phyloP scores from a whole-genome alignment of 2,329 filamentous ascomycete genomes.

The Ophiocordyceps unilateralis region DNA sequence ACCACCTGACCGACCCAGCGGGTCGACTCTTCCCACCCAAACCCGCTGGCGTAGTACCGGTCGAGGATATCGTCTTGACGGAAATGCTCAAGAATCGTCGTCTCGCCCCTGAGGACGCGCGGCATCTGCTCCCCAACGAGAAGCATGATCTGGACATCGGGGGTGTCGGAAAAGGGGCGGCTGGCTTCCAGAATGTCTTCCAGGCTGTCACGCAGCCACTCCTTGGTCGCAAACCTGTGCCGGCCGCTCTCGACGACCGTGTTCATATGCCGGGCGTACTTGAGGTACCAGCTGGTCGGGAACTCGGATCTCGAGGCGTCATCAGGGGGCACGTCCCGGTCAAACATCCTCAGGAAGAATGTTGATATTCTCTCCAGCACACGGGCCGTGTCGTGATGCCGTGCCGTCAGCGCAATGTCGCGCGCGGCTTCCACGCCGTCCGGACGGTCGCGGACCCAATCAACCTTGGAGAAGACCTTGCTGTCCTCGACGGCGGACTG shows the following conservation, averaged over 20 bases:
- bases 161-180: too few relatives aligned
- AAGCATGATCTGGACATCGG: slow-evolving; percentile 1
- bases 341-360: background rate
- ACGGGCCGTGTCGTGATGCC: too few relatives aligned
- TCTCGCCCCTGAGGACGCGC: slow-evolving; percentile 14
- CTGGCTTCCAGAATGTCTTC: background rate
- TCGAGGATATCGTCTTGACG: slow-evolving; percentile 13
- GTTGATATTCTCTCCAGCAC: background rate
- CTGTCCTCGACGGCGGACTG: background rate
- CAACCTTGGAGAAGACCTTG: background rate
- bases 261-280: background rate
- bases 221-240: background rate
- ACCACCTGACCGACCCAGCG: background rate
- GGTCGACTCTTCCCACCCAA: too few relatives aligned
- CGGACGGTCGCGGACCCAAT: background rate
- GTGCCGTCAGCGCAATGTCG: background rate
- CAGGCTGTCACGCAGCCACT: background rate
- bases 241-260: background rate
- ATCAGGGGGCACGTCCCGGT: background rate
- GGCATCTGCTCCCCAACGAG: slow-evolving; percentile 15
- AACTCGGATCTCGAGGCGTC: background rate
- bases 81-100: slow-evolving; percentile 18
- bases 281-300: background rate
- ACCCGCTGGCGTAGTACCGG: background rate
- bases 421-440: background rate